A percentile compares a stretch with the other conserved stretches of the same genome.
Evolutionary conservation across 495 filamentous ascomycete genomes (phyloP).

Genomic region (Chlorociboria aeruginascens): DNA sequence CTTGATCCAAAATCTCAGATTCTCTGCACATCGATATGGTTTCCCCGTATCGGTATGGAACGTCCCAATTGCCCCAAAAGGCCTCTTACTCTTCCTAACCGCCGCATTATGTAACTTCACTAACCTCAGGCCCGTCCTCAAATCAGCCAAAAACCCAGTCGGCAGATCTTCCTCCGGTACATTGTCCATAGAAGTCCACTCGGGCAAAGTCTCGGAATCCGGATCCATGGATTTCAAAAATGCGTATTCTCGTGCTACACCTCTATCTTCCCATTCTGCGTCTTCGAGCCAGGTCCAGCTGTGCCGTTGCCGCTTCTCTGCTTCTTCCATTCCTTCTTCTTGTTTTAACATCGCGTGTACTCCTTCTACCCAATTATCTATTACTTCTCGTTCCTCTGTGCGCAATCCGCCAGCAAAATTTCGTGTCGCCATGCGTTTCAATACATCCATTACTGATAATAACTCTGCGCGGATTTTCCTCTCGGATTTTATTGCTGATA

Average conservation of each 20-base stretch:
- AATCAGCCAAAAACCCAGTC: slow-evolving; percentile 58
- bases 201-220: slow-evolving; percentile 44
- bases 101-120: slow-evolving; percentile 82
- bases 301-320: slow-evolving; percentile 56
- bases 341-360: slow-evolving; percentile 61
- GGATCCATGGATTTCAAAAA: slow-evolving; percentile 56
- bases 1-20: slow-evolving; percentile 91
- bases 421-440: slow-evolving; percentile 80
- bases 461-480: slow-evolving; percentile 69
- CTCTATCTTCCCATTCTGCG: slow-evolving; percentile 59
- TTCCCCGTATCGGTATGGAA: slow-evolving; percentile 87
- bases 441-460: slow-evolving; percentile 71
- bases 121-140: slow-evolving; percentile 70
- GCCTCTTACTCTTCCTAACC: slow-evolving; percentile 68
- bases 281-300: slow-evolving; percentile 69
- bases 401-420: slow-evolving; percentile 79
- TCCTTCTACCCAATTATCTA: slow-evolving; percentile 62
- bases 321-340: slow-evolving; percentile 64
- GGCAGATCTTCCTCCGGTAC: slow-evolving; percentile 37
- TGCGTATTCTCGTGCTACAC: slow-evolving; percentile 65
- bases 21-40: slow-evolving; percentile 88
- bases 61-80: slow-evolving; percentile 81
- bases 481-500: slow-evolving; percentile 79
- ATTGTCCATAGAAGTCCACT: slow-evolving; percentile 49
- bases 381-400: slow-evolving; percentile 56